Percentiles rank a stretch among this genome's conserved stretches.
Evolutionary conservation across 2,329 filamentous ascomycete species (phyloP).

Genomic region (Xylaria polymorpha): DNA sequence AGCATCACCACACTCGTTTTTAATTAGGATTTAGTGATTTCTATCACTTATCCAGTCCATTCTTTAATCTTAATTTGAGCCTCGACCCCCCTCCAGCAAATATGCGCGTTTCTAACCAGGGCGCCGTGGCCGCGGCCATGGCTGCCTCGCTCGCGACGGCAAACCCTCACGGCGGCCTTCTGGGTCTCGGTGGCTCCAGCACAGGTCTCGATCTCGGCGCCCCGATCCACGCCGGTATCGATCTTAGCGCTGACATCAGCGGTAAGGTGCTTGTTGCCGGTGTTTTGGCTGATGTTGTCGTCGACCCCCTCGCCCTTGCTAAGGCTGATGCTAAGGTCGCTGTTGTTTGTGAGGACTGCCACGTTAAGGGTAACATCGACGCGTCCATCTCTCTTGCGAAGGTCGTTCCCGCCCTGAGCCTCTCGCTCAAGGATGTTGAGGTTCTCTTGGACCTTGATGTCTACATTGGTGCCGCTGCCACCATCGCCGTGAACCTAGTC

Average conservation of each 20-base stretch:
- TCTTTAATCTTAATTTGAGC: slow-evolving; percentile 44
- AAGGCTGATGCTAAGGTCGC: slow-evolving; percentile 46
- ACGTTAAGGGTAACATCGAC: slow-evolving; percentile 61
- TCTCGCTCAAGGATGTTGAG: slow-evolving; percentile 63
- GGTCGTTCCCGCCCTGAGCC: slow-evolving; percentile 55
- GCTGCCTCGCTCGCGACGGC: slow-evolving; percentile 48
- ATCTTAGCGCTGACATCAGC: slow-evolving; percentile 46
- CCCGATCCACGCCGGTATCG: slow-evolving; percentile 43
- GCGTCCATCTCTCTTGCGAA: slow-evolving; percentile 57
- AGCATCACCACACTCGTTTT: slow-evolving; percentile 43
- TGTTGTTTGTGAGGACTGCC: slow-evolving; percentile 61
- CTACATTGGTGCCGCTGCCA: slow-evolving; percentile 57
- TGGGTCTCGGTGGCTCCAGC: slow-evolving; percentile 11
- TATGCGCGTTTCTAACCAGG: slow-evolving; percentile 50
- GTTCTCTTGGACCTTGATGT: slow-evolving; percentile 64
- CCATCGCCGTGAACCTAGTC: slow-evolving; percentile 64
- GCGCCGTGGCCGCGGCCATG: slow-evolving; percentile 47
- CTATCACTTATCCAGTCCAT: slow-evolving; percentile 48
- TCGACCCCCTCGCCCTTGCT: slow-evolving; percentile 55
- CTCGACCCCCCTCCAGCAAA: slow-evolving; percentile 10
- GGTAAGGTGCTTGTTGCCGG: slow-evolving; percentile 45
- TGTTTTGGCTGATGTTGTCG: slow-evolving; percentile 45
- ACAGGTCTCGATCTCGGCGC: slow-evolving; percentile 39
- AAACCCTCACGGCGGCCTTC: slow-evolving; percentile 34
- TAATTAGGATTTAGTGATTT: slow-evolving; percentile 41